Evolutionary conservation across 139 green algal species (phyloP), one percentile per base, ranked within the genome.

Genomic region (Desmodesmus armatus): DNA sequence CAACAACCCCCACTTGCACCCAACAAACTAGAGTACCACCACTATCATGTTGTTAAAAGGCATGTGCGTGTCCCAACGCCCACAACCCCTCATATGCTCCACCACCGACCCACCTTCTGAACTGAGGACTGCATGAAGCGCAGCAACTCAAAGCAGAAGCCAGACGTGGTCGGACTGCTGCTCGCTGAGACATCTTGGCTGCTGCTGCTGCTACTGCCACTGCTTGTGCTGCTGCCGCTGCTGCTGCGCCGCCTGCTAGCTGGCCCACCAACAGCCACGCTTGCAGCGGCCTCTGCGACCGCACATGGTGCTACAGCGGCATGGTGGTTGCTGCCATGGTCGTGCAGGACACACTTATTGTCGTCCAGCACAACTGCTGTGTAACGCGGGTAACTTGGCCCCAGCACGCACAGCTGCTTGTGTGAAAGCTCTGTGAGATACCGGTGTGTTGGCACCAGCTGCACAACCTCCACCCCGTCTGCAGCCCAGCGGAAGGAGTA

Each of bases 91-190:
- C n/a, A 41, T 17, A 9, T 72, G 62, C 62, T 72, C 29, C 62
- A 31, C 29, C 29, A 72, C 62, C n/a, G 4, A 63, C 67, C 5
- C 27, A 62, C 51, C 66, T 66, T 62, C 35, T 80, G 80, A 35
- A 90, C 81, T 47, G 40, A 67, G 7, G 29, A 39, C 35, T 82
- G 63, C 87, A 90, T 90, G 60, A 90, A 90, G 0, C 82, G 70
- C 27, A 90, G 77, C 82, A 90, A 33, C 78, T 90, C 87, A n/a
- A 55, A 53, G 7, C 49, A 47, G 31, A 85, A 87, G 19, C 80
- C 58, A 5, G 51, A 67, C n/a, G n/a, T n/a, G n/a, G n/a, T n/a
- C n/a, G n/a, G n/a, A n/a, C n/a, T n/a, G n/a, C n/a, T n/a, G n/a
- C n/a, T n/a, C n/a, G n/a, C n/a, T 4, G 43, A 60, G 13, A 33